A percentile compares a stretch with the other conserved stretches of the same genome.
Evolutionary conservation across 768 basidiomycete genomes (phyloP).

Genomic region (Pulveroboletus sp.): DNA sequence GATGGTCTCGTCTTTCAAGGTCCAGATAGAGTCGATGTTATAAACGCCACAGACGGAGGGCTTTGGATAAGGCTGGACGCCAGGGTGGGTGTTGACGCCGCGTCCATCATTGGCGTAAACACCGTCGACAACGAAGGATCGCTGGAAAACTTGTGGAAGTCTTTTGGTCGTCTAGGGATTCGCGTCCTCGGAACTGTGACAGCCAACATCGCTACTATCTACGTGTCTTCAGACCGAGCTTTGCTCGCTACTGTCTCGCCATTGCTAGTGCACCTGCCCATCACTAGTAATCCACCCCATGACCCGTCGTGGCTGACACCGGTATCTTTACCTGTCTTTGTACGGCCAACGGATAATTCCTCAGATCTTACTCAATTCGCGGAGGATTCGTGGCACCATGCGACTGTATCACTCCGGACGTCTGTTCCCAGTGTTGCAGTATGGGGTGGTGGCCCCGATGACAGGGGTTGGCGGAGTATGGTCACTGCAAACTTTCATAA

Average conservation of each 20-base stretch:
- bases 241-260: conserved; percentile 46
- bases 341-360: conserved; percentile 51
- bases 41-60: conserved; percentile 58
- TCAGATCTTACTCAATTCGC: conserved; percentile 47
- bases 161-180: conserved; percentile 65
- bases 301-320: conserved; percentile 56
- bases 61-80: conserved; percentile 57
- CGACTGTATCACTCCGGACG: conserved; percentile 42
- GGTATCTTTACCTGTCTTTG: conserved; percentile 45
- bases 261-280: conserved; percentile 50
- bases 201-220: conserved; percentile 48
- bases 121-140: conserved; percentile 40
- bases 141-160: conserved; percentile 53
- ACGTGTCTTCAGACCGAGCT: conserved; percentile 39
- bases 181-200: conserved; percentile 51
- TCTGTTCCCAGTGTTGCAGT: conserved; percentile 42
- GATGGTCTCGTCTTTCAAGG: conserved; percentile 52
- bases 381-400: conserved; percentile 53
- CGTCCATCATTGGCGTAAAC: conserved; percentile 52
- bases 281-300: conserved; percentile 34
- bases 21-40: conserved; percentile 56
- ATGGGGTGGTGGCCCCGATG: conserved; percentile 44
- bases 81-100: conserved; percentile 64
- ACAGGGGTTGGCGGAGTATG: conserved; percentile 43
- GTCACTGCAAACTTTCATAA: conserved; percentile 39